phyloP scores from a whole-genome alignment of 306 rosid genomes.

The Geum urbanum region DNA sequence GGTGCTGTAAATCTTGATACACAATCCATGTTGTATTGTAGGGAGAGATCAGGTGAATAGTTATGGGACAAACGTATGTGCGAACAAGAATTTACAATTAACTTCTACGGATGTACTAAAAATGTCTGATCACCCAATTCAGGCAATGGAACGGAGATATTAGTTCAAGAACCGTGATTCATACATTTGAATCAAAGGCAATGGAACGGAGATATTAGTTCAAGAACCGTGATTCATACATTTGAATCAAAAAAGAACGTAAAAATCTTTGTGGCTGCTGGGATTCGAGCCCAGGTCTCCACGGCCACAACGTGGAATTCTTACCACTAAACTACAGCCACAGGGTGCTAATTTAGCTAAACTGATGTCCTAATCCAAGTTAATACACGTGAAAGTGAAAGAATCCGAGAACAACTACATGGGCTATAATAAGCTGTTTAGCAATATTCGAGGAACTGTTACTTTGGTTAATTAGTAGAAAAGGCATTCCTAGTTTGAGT shows the following conservation, averaged over 20 bases:
- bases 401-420: too few relatives aligned
- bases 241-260: not conserved
- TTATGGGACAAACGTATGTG: constrained; percentile 16
- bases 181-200: not conserved
- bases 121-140: not conserved
- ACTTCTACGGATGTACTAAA: not conserved
- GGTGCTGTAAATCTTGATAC: constrained; percentile 33
- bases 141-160: not conserved
- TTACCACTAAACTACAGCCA: constrained; percentile 28
- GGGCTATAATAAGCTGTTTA: too few relatives aligned
- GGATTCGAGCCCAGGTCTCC: constrained; percentile 30
- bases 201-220: not conserved
- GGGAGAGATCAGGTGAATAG: constrained; percentile 25
- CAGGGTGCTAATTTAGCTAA: not conserved
- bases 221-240: not conserved
- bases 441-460: too few relatives aligned
- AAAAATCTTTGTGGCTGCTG: constrained; percentile 11
- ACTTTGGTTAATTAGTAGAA: too few relatives aligned
- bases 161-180: not conserved
- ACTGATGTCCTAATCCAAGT: too few relatives aligned
- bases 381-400: too few relatives aligned
- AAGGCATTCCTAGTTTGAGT: too few relatives aligned
- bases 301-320: constrained; percentile 29
- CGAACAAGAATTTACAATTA: not conserved
- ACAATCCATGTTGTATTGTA: constrained; percentile 27